These are phyloP conservation scores for Russula foetens DNA, from an alignment of 768 basidiomycete species.

Conservation along the genomic window DNA sequence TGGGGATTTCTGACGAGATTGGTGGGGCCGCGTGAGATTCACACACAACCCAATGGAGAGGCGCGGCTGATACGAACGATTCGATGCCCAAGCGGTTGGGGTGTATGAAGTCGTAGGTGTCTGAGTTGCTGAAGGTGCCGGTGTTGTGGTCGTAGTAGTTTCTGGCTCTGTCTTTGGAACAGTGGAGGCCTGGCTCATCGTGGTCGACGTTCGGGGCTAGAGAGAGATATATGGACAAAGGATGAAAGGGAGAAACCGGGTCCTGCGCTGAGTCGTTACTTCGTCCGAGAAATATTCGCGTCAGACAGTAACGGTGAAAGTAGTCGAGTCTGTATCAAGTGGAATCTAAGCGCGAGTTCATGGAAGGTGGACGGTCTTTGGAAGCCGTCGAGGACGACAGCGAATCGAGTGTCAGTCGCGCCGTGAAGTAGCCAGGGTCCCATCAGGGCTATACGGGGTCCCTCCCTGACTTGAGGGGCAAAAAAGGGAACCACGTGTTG, in stretches of 20 bases:
- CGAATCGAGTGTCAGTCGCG: background rate
- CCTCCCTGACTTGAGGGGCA: too few species aligned
- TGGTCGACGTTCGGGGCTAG: background rate
- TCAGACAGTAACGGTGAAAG: background rate
- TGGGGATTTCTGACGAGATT: slow-evolving; percentile 19
- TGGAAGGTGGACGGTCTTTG: background rate
- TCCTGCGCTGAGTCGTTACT: background rate
- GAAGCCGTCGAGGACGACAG: background rate
- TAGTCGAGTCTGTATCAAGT: background rate
- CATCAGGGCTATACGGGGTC: too few species aligned
- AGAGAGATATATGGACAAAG: background rate
- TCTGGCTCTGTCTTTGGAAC: slow-evolving; percentile 12
- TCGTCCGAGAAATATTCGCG: background rate
- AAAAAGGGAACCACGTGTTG: too few species aligned
- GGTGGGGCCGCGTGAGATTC: background rate
- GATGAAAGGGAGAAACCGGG: background rate
- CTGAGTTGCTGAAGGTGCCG: slow-evolving; percentile 1
- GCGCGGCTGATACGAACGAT: slow-evolving; percentile 4
- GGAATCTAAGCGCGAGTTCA: background rate
- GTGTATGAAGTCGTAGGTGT: slow-evolving; percentile 14
- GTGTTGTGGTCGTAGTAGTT: background rate
- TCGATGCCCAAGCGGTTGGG: slow-evolving; percentile 9
- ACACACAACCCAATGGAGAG: background rate
- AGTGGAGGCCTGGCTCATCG: slow-evolving; percentile 14
- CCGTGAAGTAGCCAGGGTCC: too few species aligned